Evolutionary conservation across 2,329 filamentous ascomycete genomes (phyloP), one percentile per base, ranked within the genome.

Genomic region (Nemania serpens): DNA sequence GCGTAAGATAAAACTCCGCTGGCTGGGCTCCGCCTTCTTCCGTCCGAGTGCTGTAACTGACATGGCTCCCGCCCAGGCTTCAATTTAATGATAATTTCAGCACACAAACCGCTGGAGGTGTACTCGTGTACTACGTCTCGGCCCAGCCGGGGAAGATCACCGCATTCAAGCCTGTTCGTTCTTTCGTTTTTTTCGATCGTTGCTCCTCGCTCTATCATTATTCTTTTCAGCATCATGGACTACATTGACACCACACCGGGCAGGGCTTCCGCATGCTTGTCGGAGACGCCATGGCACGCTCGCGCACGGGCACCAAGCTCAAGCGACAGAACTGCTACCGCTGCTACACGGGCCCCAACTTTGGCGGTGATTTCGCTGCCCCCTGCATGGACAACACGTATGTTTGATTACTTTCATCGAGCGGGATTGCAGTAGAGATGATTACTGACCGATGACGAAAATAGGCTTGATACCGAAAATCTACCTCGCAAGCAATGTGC

Each of bases 121-220:
- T 81, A 41, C 73, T 79, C 1, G 78, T 81, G 9, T 81, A 81
- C 73, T 81, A 81, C 62, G 77, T 80, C 37, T 75, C 72, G 36
- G 72, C 73, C n/a, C 72, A 77, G 62, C 78, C 78, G 5, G 74
- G 74, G 29, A 71, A 74, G 58, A 75, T 80, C 58, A 80, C 77
- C 3, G 78, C 78, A 33, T 80, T 80, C 72, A 78, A 79, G 71
- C 76, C 78, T 55, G 82, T 73, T 82, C 79, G 63, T 89, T 7
- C 85, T 22, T 10, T 7, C 39, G 10, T 42, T 5, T 2, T 20
- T 34, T 34, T 17, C 1, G 17, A 6, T 12, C 11, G 75, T 86
- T 86, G 73, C 78, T 45, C 64, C 17, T 12, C 2, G 64, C 12
- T 4, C 72, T 42, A 74, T 25, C 17, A n/a, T 4, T 3, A 18